phyloP scores from a whole-genome alignment of 371 early-diverging fungal genomes.

The Lichtheimia hyalospora region DNA sequence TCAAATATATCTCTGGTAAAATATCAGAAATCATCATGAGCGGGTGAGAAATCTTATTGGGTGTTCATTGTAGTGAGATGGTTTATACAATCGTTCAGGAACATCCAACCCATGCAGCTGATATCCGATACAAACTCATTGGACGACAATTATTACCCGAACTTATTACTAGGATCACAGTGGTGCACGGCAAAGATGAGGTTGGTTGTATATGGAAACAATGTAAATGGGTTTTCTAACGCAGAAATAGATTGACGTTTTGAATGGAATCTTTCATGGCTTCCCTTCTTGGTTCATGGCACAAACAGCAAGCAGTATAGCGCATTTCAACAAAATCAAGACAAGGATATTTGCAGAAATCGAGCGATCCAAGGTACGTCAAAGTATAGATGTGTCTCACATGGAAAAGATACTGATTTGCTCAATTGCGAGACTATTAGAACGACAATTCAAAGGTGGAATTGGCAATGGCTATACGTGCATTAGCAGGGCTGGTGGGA shows the following conservation, averaged over 20 bases:
- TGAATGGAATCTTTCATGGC: conserved; percentile 35
- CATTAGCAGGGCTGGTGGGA: conserved; percentile 34
- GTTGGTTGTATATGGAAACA: conserved; percentile 6
- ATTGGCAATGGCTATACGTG: conserved; percentile 32
- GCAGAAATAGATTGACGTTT: conserved; percentile 24
- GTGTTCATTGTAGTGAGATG: conserved; percentile 29
- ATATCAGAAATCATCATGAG: not conserved
- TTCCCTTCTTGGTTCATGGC: conserved; percentile 42
- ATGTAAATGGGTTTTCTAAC: not conserved
- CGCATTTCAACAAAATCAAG: conserved; percentile 35
- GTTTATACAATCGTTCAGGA: conserved; percentile 30
- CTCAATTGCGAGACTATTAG: too few species aligned
- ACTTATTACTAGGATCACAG: conserved; percentile 36
- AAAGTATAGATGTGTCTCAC: not conserved
- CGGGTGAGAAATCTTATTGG: not conserved
- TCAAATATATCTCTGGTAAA: conserved; percentile 29
- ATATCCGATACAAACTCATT: conserved; percentile 28
- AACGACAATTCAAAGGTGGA: conserved; percentile 14
- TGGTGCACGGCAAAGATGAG: conserved; percentile 34
- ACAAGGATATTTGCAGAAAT: conserved; percentile 25
- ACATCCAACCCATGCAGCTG: conserved; percentile 25
- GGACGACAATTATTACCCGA: conserved; percentile 40
- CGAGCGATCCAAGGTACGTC: conserved; percentile 1
- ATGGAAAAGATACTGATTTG: not conserved
- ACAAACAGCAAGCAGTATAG: conserved; percentile 32